Percentiles rank a stretch among this genome's conserved stretches.
Conservation (phyloP, 495 filamentous ascomycete genomes). For the Trichoderma orchidacearum region DNA sequence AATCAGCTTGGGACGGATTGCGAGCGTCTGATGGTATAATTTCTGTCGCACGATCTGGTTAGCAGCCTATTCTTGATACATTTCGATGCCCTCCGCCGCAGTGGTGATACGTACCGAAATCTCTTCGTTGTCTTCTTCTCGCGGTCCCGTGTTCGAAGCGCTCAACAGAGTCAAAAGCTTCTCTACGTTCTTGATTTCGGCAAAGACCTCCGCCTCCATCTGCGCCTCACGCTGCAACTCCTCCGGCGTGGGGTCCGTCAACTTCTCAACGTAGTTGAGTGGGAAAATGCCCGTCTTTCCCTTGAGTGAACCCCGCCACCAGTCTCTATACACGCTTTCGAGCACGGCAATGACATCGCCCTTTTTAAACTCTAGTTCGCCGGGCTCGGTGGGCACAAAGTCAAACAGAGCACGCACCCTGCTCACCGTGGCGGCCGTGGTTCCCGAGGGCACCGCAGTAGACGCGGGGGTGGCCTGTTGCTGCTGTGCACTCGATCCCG, state of each 20-base stretch:
- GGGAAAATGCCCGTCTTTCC: conserved; percentile 97
- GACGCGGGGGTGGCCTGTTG: neutral
- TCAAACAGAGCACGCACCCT: conserved; percentile 89
- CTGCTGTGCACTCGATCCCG: conserved; percentile 5
- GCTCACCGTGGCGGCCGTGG: conserved; percentile 94
- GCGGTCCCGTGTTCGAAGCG: conserved; percentile 79
- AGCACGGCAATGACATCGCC: conserved; percentile 95
- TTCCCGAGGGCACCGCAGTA: conserved; percentile 33
- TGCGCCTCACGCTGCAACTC: conserved; percentile 92
- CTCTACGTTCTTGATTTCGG: conserved; percentile 97
- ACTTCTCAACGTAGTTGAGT: conserved; percentile 95
- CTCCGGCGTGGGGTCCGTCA: conserved; percentile 85
- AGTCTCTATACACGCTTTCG: conserved; percentile 97
- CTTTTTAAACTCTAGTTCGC: conserved; percentile 91
- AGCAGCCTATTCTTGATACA: neutral
- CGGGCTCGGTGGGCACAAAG: conserved; percentile 84
- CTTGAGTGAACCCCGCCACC: conserved; percentile 93
- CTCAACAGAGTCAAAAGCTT: conserved; percentile 88
- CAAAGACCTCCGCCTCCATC: conserved; percentile 96
- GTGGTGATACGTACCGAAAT: conserved; percentile 48
- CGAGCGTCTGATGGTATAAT: conserved; percentile 84
- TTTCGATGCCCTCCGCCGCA: conserved; percentile 1
- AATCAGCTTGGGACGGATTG: conserved; percentile 92
- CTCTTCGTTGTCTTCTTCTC: conserved; percentile 81
- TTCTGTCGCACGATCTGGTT: conserved; percentile 30